These are phyloP conservation scores for Triangularia verruculosa DNA, from an alignment of 2,329 filamentous ascomycete species.

Conservation along the genomic window DNA sequence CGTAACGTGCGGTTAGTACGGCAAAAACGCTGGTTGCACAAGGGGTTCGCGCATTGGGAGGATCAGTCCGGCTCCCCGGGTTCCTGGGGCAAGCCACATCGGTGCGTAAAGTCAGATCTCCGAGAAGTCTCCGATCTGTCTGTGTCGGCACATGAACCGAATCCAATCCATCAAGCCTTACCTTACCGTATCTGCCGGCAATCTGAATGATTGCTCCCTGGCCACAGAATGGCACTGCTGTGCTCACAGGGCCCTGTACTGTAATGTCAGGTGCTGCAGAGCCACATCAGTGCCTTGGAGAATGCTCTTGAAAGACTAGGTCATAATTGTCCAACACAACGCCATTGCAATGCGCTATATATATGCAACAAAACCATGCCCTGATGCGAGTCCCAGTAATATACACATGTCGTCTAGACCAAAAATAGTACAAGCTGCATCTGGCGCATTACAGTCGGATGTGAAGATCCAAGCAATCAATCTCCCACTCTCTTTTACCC, in stretches of 20 bases:
- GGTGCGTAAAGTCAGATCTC: neutral
- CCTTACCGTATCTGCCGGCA: neutral
- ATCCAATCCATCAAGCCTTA: neutral
- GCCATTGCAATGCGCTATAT: neutral
- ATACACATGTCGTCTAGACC: neutral
- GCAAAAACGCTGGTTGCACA: neutral
- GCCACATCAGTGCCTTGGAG: neutral
- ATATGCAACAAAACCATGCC: neutral
- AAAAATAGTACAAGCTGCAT: neutral
- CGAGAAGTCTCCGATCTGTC: neutral
- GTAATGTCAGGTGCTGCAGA: no score
- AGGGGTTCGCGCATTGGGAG: neutral
- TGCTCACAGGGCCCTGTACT: no score
- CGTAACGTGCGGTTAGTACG: neutral
- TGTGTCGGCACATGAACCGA: neutral
- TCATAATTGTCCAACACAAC: neutral
- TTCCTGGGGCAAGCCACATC: neutral
- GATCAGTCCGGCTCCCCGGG: neutral
- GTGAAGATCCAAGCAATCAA: conserved; percentile 88
- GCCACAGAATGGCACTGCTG: no score
- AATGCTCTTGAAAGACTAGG: neutral
- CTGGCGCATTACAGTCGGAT: conserved; percentile 60
- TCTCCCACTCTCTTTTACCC: conserved; percentile 80
- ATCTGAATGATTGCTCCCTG: neutral
- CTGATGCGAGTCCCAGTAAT: neutral